Percentiles rank a stretch among this genome's conserved stretches.
Conservation (phyloP, 1,139 yeast species). For the Hansenula lynferdii region DNA sequence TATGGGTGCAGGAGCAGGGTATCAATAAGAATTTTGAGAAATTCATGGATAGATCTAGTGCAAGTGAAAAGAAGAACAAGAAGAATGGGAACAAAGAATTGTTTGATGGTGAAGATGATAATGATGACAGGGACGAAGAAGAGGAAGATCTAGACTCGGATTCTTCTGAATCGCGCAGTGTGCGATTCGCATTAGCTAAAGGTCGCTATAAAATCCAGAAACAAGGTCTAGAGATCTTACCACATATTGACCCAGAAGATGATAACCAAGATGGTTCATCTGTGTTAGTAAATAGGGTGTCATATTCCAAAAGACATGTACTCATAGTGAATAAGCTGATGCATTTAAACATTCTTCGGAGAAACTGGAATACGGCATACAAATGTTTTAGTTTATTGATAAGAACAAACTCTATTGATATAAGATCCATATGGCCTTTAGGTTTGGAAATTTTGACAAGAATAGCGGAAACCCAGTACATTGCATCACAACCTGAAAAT, state of each 20-base stretch:
- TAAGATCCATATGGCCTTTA: constrained; percentile 54
- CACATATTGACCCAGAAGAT: constrained; percentile 14
- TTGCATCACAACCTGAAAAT: constrained; percentile 5
- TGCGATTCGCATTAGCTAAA: constrained; percentile 12
- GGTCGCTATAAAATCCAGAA: constrained; percentile 12
- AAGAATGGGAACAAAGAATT: background rate
- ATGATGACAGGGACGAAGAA: constrained; percentile 4
- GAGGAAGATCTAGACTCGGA: constrained; percentile 8
- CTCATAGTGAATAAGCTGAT: constrained; percentile 17
- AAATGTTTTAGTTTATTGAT: constrained; percentile 45
- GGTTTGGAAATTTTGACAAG: constrained; percentile 41
- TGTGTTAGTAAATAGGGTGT: constrained; percentile 7
- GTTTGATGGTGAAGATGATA: constrained; percentile 1
- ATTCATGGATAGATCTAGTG: background rate
- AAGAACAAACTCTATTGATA: constrained; percentile 43
- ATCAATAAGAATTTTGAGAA: constrained; percentile 7
- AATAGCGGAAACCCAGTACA: constrained; percentile 11
- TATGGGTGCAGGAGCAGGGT: constrained; percentile 14
- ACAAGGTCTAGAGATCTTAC: constrained; percentile 27
- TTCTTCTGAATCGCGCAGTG: background rate
- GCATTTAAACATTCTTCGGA: constrained; percentile 32
- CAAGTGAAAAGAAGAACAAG: background rate
- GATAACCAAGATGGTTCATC: constrained; percentile 8
- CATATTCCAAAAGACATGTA: constrained; percentile 19
- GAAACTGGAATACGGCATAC: constrained; percentile 53